phyloP scores from a whole-genome alignment of 2,329 filamentous ascomycete species.

The Fusarium sp. region DNA sequence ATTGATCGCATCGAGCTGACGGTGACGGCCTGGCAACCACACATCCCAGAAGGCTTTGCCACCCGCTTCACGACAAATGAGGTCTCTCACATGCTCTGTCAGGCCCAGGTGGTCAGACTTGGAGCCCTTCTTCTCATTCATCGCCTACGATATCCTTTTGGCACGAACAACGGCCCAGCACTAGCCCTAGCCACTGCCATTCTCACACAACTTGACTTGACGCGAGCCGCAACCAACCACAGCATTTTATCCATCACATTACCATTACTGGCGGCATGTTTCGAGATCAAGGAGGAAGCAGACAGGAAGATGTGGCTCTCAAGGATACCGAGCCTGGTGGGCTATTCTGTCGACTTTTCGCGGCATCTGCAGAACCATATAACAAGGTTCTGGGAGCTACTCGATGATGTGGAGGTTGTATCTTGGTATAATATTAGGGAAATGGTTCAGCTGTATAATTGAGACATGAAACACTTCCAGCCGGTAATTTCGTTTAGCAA shows the following conservation, averaged over 20 bases:
- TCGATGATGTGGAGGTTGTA: neutral
- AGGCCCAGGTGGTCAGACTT: conserved; percentile 40
- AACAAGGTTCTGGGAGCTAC: neutral
- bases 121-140: conserved; percentile 41
- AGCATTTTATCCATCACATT: neutral
- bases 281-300: conserved; percentile 33
- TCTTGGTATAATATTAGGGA: neutral
- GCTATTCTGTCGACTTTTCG: neutral
- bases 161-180: conserved; percentile 31
- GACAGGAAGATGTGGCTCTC: conserved; percentile 14
- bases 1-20: conserved; percentile 23
- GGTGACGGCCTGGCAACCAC: conserved; percentile 38
- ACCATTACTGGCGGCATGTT: conserved; percentile 34
- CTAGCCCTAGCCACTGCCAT: conserved; percentile 36
- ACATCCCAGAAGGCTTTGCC: conserved; percentile 35
- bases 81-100: conserved; percentile 46
- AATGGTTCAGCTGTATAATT: neutral
- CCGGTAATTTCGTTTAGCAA: neutral
- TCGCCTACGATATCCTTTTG: conserved; percentile 38
- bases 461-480: neutral
- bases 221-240: conserved; percentile 11
- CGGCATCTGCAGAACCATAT: neutral
- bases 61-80: conserved; percentile 33
- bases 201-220: conserved; percentile 40
- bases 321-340: neutral